These are phyloP conservation scores for Coffea eugenioides DNA, from an alignment of 257 asterid species.

Conservation along the genomic window DNA sequence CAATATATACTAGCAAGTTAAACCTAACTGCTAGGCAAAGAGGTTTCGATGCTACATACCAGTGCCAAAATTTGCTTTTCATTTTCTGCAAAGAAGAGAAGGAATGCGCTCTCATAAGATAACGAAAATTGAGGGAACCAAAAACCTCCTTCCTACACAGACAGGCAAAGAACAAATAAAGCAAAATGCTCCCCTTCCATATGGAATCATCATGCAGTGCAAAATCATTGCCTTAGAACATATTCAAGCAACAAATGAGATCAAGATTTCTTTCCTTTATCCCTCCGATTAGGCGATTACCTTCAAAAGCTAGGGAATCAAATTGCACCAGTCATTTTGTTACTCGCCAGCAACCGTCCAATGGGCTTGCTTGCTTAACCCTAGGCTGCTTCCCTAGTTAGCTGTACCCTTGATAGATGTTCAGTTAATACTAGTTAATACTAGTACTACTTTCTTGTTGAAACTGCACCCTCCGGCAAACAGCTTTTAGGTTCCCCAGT, in stretches of 20 bases:
- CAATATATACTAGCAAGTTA: not conserved
- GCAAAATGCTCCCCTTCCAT: not conserved
- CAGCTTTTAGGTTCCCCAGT: not conserved
- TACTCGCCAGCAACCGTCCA: not conserved
- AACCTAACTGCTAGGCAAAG: not conserved
- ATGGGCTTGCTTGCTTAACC: not conserved
- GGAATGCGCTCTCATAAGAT: not conserved
- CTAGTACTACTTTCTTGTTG: not conserved
- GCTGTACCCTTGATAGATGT: not conserved
- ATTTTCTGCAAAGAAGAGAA: not conserved
- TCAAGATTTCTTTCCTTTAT: no score
- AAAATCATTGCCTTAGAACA: not conserved
- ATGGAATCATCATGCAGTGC: not conserved
- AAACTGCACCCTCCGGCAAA: not conserved
- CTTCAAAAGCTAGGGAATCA: not conserved
- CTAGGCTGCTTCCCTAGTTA: not conserved
- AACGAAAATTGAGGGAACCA: not conserved
- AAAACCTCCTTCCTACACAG: not conserved
- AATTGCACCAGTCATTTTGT: not conserved
- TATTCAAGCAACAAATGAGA: not conserved
- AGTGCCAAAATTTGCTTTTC: not conserved
- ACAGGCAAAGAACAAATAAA: no score
- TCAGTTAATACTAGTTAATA: not conserved
- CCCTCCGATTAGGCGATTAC: no score
- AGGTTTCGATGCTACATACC: not conserved